phyloP scores from a whole-genome alignment of 805 yeast species.

The Cyberlindnera meyerae region DNA sequence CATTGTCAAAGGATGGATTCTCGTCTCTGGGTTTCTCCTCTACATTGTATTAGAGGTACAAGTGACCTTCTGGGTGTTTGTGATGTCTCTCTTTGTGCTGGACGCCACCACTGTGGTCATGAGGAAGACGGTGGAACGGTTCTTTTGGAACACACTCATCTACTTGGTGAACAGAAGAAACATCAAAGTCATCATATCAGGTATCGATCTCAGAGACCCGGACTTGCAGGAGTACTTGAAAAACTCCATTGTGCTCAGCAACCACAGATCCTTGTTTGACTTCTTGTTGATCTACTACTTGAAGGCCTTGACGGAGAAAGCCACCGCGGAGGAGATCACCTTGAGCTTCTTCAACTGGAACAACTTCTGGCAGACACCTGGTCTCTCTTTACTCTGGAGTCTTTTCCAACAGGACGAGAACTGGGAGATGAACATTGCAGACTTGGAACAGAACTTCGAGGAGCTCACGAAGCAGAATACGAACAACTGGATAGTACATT shows the following conservation, averaged over 20 bases:
- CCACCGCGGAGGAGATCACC: slow-evolving; percentile 16
- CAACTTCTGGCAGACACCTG: slow-evolving; percentile 56
- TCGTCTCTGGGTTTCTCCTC: slow-evolving; percentile 7
- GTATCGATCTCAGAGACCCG: slow-evolving; percentile 23
- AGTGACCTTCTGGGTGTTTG: slow-evolving; percentile 5
- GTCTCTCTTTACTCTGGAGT: slow-evolving; percentile 39
- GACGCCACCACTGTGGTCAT: slow-evolving; percentile 3
- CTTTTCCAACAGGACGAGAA: slow-evolving; percentile 63
- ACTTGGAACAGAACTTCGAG: slow-evolving; percentile 34
- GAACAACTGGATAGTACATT: slow-evolving; percentile 63
- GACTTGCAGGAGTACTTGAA: slow-evolving; percentile 23
- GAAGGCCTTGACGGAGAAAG: slow-evolving; percentile 25
- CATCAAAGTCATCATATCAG: slow-evolving; percentile 25
- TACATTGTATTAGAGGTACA: slow-evolving; percentile 12
- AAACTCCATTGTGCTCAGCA: slow-evolving; percentile 37
- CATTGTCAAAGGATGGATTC: slow-evolving; percentile 20
- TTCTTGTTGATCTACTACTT: slow-evolving; percentile 46
- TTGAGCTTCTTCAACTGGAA: slow-evolving; percentile 72
- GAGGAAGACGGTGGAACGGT: slow-evolving; percentile 2
- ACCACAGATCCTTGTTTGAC: slow-evolving; percentile 69
- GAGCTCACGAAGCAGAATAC: slow-evolving; percentile 28
- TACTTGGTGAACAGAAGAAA: slow-evolving; percentile 22
- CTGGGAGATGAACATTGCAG: slow-evolving; percentile 38
- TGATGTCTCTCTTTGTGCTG: slow-evolving; percentile 3
- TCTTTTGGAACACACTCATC: slow-evolving; percentile 18